Conservation (phyloP, 768 basidiomycete species). For the Psilocybe tampanensis region DNA sequence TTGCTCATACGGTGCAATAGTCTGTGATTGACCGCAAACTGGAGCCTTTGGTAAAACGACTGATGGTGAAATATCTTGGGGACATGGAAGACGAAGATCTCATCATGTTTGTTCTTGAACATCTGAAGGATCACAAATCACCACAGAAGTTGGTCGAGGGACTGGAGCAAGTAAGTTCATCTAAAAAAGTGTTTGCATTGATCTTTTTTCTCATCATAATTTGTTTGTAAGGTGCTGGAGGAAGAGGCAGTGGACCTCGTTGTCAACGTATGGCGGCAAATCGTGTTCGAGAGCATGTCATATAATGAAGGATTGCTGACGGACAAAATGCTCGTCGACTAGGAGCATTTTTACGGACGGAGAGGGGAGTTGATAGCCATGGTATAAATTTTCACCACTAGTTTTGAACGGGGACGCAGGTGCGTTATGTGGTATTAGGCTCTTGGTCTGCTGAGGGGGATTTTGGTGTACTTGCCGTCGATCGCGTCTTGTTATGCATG, state of each 20-base stretch:
- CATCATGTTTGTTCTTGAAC: slow-evolving; percentile 92
- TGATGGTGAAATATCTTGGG: slow-evolving; percentile 87
- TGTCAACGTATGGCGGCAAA: slow-evolving; percentile 85
- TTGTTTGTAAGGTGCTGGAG: slow-evolving; percentile 73
- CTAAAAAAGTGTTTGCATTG: not conserved
- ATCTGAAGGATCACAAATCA: slow-evolving; percentile 87
- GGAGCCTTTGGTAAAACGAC: slow-evolving; percentile 78
- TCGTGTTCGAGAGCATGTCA: slow-evolving; percentile 95
- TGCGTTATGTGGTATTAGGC: slow-evolving; percentile 61
- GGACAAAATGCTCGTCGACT: slow-evolving; percentile 82
- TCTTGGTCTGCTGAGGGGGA: slow-evolving; percentile 47
- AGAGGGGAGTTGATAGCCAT: slow-evolving; percentile 20
- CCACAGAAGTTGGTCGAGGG: slow-evolving; percentile 88
- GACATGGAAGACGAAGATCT: slow-evolving; percentile 94
- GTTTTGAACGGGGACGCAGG: slow-evolving; percentile 48
- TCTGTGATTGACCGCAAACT: slow-evolving; percentile 83
- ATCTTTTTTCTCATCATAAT: not conserved
- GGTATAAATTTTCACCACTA: slow-evolving; percentile 26
- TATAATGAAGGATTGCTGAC: slow-evolving; percentile 89
- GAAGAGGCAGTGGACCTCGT: slow-evolving; percentile 86
- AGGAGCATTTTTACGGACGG: slow-evolving; percentile 23
- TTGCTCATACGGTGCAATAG: slow-evolving; percentile 39
- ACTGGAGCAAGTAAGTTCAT: slow-evolving; percentile 77
- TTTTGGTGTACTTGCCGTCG: slow-evolving; percentile 29
- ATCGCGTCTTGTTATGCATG: slow-evolving; percentile 18